Evolutionary conservation across 2,329 filamentous ascomycete genomes (phyloP), one percentile per base, ranked within the genome.

Genomic region (Coniochaeta ligniaria): DNA sequence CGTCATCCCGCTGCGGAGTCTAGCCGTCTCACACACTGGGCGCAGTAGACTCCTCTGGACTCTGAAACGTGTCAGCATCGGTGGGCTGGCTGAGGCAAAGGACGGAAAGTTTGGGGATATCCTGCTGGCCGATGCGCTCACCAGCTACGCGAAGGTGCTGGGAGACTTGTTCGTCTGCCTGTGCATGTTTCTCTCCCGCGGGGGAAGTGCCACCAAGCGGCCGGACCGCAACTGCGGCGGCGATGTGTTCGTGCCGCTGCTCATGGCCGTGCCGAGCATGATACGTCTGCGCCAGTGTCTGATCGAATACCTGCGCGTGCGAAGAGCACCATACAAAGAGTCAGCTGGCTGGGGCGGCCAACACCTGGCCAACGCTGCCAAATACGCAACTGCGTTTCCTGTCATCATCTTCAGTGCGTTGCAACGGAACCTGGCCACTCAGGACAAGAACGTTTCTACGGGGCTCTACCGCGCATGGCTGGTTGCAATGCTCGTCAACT

Each of bases 101-200:
- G 90, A 97, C 73, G 92, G 94, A 60, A 96, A 96, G 71, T 98
- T 98, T 69, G 94, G 92, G 60, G 95, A 99, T 71, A 89, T 98
- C 59, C 77, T 99, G 61, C 84, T 99, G 20, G 93, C 95, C 36
- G 95, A 99, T 81, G 94, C 92, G 60, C 77, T 98, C 67, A 99
- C 95, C 47, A 96, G 91, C 69, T 99, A 98, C 73, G 89, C 94
- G 63, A 96, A 96, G 74, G 90, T 97, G 33, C 80, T 96, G 31
- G 94, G 88, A 26, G 95, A 99, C 73, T 77, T 97, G 14, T 97
- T 92, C 72, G 89, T 98, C 60, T 87, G 87, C 56, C 75, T 92
- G 31, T 98, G 92, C 84, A 96, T 97, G 94, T 93, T 96, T 74
- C 84, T 96, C 70, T 83, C 84, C 1, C 76, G 82, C 3, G 83